Percentiles rank a stretch among this genome's conserved stretches.
Evolutionary conservation across 805 yeast species (phyloP).

Genomic region (Saccharomycopsis vini): DNA sequence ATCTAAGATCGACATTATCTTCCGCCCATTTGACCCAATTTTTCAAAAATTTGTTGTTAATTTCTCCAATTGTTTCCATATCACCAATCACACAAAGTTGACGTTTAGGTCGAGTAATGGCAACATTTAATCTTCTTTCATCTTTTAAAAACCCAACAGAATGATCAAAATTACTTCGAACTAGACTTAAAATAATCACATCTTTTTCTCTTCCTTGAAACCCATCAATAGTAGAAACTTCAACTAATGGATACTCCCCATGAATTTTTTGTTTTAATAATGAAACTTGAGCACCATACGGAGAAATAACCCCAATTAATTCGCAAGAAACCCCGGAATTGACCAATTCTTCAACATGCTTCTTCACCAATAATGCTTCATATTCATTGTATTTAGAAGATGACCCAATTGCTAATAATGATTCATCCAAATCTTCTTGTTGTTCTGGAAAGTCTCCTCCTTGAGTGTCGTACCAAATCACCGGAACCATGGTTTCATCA

Average conservation of each 20-base stretch:
- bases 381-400: constrained; percentile 61
- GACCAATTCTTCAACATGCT: constrained; percentile 47
- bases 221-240: constrained; percentile 88
- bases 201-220: constrained; percentile 96
- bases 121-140: constrained; percentile 77
- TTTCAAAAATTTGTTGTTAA: constrained; percentile 38
- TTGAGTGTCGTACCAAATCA: constrained; percentile 88
- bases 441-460: constrained; percentile 76
- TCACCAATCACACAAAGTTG: constrained; percentile 86
- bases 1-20: constrained; percentile 54
- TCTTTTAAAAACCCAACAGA: constrained; percentile 82
- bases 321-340: constrained; percentile 42
- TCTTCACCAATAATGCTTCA: constrained; percentile 55
- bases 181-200: constrained; percentile 69
- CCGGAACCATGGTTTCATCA: constrained; percentile 47
- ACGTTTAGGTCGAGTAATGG: constrained; percentile 82
- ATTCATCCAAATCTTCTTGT: constrained; percentile 25
- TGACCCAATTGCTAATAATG: constrained; percentile 1
- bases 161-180: constrained; percentile 61
- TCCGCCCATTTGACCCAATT: constrained; percentile 68
- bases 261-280: constrained; percentile 41
- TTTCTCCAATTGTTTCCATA: constrained; percentile 50
- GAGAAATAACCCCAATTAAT: constrained; percentile 79
- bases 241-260: constrained; percentile 38
- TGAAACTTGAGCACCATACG: constrained; percentile 82